A percentile compares a stretch with the other conserved stretches of the same genome.
Conservation (phyloP, 495 filamentous ascomycete species). For the Xylaria telfairii region DNA sequence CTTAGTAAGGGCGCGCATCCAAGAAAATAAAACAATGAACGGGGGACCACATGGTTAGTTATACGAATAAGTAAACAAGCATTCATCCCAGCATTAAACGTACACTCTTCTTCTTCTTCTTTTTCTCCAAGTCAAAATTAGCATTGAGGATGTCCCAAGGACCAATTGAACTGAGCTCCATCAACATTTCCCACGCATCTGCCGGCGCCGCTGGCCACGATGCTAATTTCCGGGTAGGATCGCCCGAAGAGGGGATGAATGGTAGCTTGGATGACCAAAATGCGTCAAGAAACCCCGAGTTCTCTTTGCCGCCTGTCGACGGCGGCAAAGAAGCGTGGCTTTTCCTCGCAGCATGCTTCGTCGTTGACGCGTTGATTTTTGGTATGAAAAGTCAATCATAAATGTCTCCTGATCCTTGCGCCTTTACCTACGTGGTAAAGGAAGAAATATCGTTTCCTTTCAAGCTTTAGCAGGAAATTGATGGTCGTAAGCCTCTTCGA, state of each 20-base stretch:
- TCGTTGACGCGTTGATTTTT: conserved; percentile 71
- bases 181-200: not conserved
- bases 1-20: not conserved
- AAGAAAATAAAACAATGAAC: not conserved
- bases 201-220: not conserved
- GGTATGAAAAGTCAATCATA: conserved; percentile 46
- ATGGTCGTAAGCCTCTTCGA: not conserved
- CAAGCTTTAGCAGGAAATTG: not conserved
- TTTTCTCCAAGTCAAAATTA: not conserved
- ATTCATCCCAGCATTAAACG: not conserved
- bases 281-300: conserved; percentile 22
- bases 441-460: not conserved
- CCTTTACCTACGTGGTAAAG: not conserved
- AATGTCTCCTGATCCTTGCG: conserved; percentile 1
- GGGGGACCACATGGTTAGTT: not conserved
- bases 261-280: conserved; percentile 7
- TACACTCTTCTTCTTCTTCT: too few species aligned
- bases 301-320: conserved; percentile 64
- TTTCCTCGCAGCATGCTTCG: conserved; percentile 66
- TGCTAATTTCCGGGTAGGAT: not conserved
- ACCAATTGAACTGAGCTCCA: not conserved
- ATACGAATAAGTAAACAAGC: not conserved
- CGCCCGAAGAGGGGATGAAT: not conserved
- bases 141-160: conserved; percentile 6
- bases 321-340: conserved; percentile 69